These are phyloP conservation scores for Sugiyamaella grinbergsii DNA, from an alignment of 1,139 yeast species.

Conservation along the genomic window DNA sequence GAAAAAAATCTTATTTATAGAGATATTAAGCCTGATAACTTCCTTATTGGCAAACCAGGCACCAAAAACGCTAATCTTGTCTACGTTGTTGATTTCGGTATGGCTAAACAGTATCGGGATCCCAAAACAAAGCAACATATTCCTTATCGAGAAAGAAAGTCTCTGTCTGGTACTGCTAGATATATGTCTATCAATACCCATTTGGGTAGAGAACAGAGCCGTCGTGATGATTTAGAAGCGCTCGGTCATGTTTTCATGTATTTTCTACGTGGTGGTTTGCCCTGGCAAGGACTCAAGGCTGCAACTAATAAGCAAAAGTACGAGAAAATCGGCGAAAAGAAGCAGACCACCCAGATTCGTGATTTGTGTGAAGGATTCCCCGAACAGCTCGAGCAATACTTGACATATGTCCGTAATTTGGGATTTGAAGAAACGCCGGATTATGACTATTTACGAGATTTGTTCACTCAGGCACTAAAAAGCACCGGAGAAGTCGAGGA, in stretches of 20 bases:
- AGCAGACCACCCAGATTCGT: slow-evolving; percentile 77
- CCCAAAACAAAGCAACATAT: slow-evolving; percentile 94
- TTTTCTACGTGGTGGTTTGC: slow-evolving; percentile 88
- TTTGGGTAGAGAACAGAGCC: slow-evolving; percentile 91
- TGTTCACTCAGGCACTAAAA: slow-evolving; percentile 72
- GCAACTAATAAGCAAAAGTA: slow-evolving; percentile 95
- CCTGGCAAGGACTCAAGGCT: slow-evolving; percentile 99
- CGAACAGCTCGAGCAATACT: slow-evolving; percentile 80
- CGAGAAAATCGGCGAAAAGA: slow-evolving; percentile 94
- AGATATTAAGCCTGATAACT: slow-evolving; percentile 95
- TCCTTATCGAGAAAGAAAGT: slow-evolving; percentile 93
- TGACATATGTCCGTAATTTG: slow-evolving; percentile 77
- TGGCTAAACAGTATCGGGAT: slow-evolving; percentile 97
- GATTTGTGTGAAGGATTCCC: slow-evolving; percentile 85
- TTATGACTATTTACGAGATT: slow-evolving; percentile 76
- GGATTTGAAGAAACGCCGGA: slow-evolving; percentile 95
- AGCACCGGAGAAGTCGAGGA: slow-evolving; percentile 75
- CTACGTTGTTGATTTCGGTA: slow-evolving; percentile 75
- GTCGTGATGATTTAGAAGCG: slow-evolving; percentile 95
- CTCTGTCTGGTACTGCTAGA: slow-evolving; percentile 94
- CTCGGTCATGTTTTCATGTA: slow-evolving; percentile 95
- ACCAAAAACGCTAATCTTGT: slow-evolving; percentile 54
- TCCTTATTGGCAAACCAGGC: slow-evolving; percentile 71
- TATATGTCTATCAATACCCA: slow-evolving; percentile 98
- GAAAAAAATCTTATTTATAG: slow-evolving; percentile 88